A percentile compares a stretch with the other conserved stretches of the same genome.
These are phyloP conservation scores for Cutaneotrichosporon cyanovorans DNA, from an alignment of 1,284 basidiomycete species.

Conservation along the genomic window DNA sequence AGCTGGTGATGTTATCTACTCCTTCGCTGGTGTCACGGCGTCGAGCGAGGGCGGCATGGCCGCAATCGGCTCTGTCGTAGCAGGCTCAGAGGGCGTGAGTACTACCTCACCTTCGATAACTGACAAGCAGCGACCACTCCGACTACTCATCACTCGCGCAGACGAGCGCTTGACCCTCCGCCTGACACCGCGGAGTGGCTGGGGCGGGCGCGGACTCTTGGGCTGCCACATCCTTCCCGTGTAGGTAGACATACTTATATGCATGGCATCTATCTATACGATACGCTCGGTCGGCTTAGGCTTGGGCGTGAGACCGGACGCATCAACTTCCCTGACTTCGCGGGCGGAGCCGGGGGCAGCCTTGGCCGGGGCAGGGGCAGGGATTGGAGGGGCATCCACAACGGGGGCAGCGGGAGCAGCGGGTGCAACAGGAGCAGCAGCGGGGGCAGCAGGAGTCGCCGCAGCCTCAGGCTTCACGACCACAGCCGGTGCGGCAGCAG, in stretches of 20 bases:
- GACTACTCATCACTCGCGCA: constrained; percentile 47
- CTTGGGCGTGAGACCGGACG: constrained; percentile 4
- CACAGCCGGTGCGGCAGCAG: background rate
- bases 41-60: constrained; percentile 47
- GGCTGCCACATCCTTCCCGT: constrained; percentile 70
- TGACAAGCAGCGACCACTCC: constrained; percentile 48
- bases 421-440: too few species aligned
- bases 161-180: constrained; percentile 46
- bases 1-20: constrained; percentile 62
- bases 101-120: background rate
- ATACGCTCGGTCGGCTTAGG: constrained; percentile 17
- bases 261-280: constrained; percentile 19
- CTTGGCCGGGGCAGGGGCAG: too few species aligned
- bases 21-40: constrained; percentile 61
- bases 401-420: too few species aligned
- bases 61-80: constrained; percentile 63
- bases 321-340: background rate
- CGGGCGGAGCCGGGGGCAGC: background rate
- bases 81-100: constrained; percentile 64
- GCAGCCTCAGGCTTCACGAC: background rate
- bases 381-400: too few species aligned
- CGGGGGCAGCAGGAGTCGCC: too few species aligned
- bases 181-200: constrained; percentile 55
- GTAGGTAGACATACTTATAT: constrained; percentile 16
- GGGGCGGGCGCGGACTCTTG: constrained; percentile 71